Evolutionary conservation across 2,329 filamentous ascomycete species (phyloP).

Genomic region (Aspergillus caelatus): DNA sequence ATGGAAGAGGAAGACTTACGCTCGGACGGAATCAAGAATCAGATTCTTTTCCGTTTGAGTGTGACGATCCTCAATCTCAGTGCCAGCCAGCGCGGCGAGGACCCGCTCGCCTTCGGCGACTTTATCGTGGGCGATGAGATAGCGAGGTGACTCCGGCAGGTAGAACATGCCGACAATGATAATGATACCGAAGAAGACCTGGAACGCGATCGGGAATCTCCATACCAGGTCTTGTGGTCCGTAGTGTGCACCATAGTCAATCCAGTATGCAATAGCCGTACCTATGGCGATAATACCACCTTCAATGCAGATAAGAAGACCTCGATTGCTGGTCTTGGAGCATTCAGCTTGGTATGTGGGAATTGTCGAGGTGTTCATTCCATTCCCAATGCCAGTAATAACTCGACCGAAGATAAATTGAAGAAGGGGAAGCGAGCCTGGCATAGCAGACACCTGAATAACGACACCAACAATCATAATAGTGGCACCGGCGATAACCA

Average conservation of each 20-base stretch:
- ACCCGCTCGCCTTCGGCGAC: slow-evolving; percentile 18
- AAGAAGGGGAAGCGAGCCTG: slow-evolving; percentile 15
- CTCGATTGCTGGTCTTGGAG: slow-evolving; percentile 21
- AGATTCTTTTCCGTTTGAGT: slow-evolving; percentile 17
- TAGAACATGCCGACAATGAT: slow-evolving; percentile 22
- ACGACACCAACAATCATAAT: slow-evolving; percentile 23
- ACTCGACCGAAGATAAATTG: slow-evolving; percentile 25
- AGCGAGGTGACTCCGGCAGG: slow-evolving; percentile 23
- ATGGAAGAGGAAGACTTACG: slow-evolving; percentile 6
- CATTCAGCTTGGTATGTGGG: slow-evolving; percentile 25
- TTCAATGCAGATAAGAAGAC: slow-evolving; percentile 23
- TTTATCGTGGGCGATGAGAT: slow-evolving; percentile 20
- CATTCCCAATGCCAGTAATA: slow-evolving; percentile 23
- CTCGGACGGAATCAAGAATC: slow-evolving; percentile 16
- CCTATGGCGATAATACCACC: slow-evolving; percentile 22
- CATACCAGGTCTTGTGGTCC: slow-evolving; percentile 17
- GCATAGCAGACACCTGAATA: slow-evolving; percentile 22
- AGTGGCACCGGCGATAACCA: slow-evolving; percentile 18
- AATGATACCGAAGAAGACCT: slow-evolving; percentile 20
- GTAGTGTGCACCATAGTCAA: slow-evolving; percentile 21
- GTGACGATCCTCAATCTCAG: slow-evolving; percentile 14
- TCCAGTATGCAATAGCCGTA: slow-evolving; percentile 23
- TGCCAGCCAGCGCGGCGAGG: slow-evolving; percentile 14
- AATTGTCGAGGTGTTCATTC: slow-evolving; percentile 25
- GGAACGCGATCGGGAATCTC: slow-evolving; percentile 24